Evolutionary conservation across 2,329 filamentous ascomycete genomes (phyloP).

Genomic region (Monilinia aucupariae): DNA sequence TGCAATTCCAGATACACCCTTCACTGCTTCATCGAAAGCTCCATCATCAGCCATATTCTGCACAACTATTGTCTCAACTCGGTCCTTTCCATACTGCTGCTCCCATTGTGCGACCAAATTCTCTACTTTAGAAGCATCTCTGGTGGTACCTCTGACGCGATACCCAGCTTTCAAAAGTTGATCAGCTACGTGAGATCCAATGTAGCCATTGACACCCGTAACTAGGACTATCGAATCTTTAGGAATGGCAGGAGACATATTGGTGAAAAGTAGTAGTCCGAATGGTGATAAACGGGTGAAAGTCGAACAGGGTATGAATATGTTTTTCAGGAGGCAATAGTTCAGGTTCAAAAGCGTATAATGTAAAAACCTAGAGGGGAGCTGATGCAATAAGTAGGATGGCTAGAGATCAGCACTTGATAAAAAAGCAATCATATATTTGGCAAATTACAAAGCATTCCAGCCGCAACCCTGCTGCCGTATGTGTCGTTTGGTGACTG

Average conservation of each 20-base stretch:
- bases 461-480: not conserved
- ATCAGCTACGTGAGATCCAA: slow-evolving; percentile 40
- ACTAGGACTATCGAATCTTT: slow-evolving; percentile 38
- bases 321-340: not conserved
- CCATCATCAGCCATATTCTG: slow-evolving; percentile 34
- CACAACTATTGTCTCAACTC: slow-evolving; percentile 36
- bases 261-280: not conserved
- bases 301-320: not conserved
- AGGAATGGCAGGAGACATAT: slow-evolving; percentile 21
- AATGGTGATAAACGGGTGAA: not conserved
- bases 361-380: not conserved
- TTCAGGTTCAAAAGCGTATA: not conserved
- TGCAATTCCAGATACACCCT: slow-evolving; percentile 34
- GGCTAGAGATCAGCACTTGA: not conserved
- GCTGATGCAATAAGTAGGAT: not conserved
- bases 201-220: slow-evolving; percentile 41
- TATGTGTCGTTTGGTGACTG: not conserved
- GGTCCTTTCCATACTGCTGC: slow-evolving; percentile 33
- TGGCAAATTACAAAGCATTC: not conserved
- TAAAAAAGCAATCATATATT: not conserved
- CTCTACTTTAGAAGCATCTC: slow-evolving; percentile 34
- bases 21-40: slow-evolving; percentile 31
- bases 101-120: slow-evolving; percentile 36
- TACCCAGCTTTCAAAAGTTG: slow-evolving; percentile 40
- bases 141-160: slow-evolving; percentile 42